phyloP scores from a whole-genome alignment of 2,329 filamentous ascomycete genomes.

The Hymenoscyphus scutula region DNA sequence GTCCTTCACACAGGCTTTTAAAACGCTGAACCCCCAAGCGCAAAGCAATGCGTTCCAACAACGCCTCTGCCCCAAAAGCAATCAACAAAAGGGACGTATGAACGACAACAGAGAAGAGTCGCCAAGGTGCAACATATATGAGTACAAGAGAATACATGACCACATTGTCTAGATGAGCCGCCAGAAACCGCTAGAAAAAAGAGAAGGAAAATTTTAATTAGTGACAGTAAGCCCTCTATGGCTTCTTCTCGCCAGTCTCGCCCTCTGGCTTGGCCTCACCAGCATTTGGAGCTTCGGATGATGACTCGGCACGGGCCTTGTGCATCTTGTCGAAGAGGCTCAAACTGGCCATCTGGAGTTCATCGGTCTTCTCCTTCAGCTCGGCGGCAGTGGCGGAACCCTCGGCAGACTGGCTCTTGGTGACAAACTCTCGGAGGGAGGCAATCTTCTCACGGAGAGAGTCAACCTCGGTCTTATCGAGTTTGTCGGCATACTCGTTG shows the following conservation, averaged over 20 bases:
- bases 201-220: constrained; percentile 18
- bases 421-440: constrained; percentile 80
- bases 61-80: constrained; percentile 36
- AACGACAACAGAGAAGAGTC: constrained; percentile 37
- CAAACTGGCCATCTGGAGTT: constrained; percentile 92
- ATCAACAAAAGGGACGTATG: constrained; percentile 33
- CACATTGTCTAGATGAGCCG: constrained; percentile 37
- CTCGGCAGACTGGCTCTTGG: constrained; percentile 94
- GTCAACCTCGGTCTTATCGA: constrained; percentile 95
- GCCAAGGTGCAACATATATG: constrained; percentile 36
- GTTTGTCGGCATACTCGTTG: constrained; percentile 92
- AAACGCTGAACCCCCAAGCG: constrained; percentile 28
- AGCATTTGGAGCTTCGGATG: constrained; percentile 49
- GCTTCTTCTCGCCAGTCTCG: constrained; percentile 67
- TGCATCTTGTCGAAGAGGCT: constrained; percentile 99
- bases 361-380: constrained; percentile 98
- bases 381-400: constrained; percentile 80
- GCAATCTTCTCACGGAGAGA: constrained; percentile 92
- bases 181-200: constrained; percentile 32
- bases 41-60: constrained; percentile 32
- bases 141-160: constrained; percentile 37
- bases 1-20: constrained; percentile 30
- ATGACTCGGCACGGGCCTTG: constrained; percentile 75
- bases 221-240: constrained; percentile 44
- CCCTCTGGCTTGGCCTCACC: constrained; percentile 54